A percentile compares a stretch with the other conserved stretches of the same genome.
Evolutionary conservation across 495 filamentous ascomycete species (phyloP).

Genomic region (Daldinia bambusicola): DNA sequence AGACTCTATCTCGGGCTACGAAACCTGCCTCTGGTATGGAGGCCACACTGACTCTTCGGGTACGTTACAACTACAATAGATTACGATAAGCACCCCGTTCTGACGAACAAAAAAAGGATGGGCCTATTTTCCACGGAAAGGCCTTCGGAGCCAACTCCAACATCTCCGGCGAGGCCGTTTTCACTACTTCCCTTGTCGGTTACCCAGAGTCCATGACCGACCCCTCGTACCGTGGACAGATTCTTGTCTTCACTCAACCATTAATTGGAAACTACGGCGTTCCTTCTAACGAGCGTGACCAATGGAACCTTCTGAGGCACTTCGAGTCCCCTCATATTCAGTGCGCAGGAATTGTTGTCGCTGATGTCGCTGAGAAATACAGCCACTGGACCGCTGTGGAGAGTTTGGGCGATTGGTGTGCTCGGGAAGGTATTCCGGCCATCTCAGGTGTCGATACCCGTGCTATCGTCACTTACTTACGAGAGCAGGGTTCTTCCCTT

Average conservation of each 20-base stretch:
- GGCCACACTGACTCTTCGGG: slow-evolving; percentile 94
- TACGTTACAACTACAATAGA: slow-evolving; percentile 50
- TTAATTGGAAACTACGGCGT: slow-evolving; percentile 99
- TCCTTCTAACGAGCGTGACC: slow-evolving; percentile 78
- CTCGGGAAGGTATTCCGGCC: slow-evolving; percentile 92
- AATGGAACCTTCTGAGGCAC: slow-evolving; percentile 84
- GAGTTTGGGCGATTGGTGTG: slow-evolving; percentile 92
- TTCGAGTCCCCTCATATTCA: slow-evolving; percentile 98
- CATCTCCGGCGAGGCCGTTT: slow-evolving; percentile 93
- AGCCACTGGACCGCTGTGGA: slow-evolving; percentile 99
- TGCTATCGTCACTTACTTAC: slow-evolving; percentile 92
- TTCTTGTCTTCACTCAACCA: slow-evolving; percentile 98
- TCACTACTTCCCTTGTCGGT: slow-evolving; percentile 91
- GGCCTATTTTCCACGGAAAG: slow-evolving; percentile 91
- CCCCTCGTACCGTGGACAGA: slow-evolving; percentile 98
- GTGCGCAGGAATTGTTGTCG: slow-evolving; percentile 93
- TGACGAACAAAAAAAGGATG: slow-evolving; percentile 63
- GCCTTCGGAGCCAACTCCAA: slow-evolving; percentile 92
- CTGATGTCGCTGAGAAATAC: slow-evolving; percentile 91
- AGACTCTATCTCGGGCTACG: slow-evolving; percentile 57
- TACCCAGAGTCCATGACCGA: slow-evolving; percentile 99
- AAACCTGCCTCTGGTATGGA: slow-evolving; percentile 71
- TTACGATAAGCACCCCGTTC: not conserved
- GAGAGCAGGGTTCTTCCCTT: slow-evolving; percentile 94
- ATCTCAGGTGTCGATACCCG: slow-evolving; percentile 98